A percentile compares a stretch with the other conserved stretches of the same genome.
Conservation (phyloP, 345 rosid genomes). For the Angophora floribunda region DNA sequence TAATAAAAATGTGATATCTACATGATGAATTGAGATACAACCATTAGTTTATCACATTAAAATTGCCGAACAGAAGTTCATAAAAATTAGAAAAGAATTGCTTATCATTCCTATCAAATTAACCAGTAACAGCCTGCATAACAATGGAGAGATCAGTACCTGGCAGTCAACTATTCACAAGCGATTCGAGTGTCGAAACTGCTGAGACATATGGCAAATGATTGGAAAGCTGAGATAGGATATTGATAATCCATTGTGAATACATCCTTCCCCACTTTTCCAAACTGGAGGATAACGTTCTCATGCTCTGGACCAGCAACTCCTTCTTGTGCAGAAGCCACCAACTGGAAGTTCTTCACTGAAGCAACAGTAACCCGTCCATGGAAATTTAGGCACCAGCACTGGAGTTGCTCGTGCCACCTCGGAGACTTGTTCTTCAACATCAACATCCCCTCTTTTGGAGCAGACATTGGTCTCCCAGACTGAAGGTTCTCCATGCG, state of each 20-base stretch:
- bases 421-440: slow-evolving; percentile 81
- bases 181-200: slow-evolving; percentile 95
- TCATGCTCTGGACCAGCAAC: slow-evolving; percentile 57
- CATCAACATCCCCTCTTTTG: slow-evolving; percentile 42
- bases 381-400: slow-evolving; percentile 91
- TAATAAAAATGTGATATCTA: not conserved
- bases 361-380: slow-evolving; percentile 94
- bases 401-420: slow-evolving; percentile 95
- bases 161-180: slow-evolving; percentile 55
- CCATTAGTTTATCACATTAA: not conserved
- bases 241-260: slow-evolving; percentile 95
- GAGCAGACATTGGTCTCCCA: slow-evolving; percentile 26
- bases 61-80: not conserved
- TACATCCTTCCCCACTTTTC: slow-evolving; percentile 90
- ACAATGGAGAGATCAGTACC: slow-evolving; percentile 4
- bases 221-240: slow-evolving; percentile 94
- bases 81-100: not conserved
- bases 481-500: slow-evolving; percentile 40
- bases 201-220: slow-evolving; percentile 91
- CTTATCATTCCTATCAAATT: not conserved
- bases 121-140: not conserved
- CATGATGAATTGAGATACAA: not conserved
- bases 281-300: slow-evolving; percentile 83
- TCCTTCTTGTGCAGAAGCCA: slow-evolving; percentile 58
- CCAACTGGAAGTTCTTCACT: slow-evolving; percentile 90